Base-by-base conservation (phyloP, 2,329 filamentous ascomycete genomes). In the Aureobasidium sp. region DNA sequence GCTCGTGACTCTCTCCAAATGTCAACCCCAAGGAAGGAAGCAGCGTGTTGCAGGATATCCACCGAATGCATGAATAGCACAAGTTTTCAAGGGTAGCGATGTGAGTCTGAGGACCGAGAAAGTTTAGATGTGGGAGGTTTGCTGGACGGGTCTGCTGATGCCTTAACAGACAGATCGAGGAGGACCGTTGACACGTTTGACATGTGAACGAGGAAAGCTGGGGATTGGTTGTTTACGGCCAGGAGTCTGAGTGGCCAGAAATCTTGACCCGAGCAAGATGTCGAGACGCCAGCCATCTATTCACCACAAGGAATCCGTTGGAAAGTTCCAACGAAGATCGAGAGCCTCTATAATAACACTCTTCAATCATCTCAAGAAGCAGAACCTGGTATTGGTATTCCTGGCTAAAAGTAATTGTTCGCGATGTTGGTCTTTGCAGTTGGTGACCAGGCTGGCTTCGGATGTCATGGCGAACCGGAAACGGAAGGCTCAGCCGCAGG, bases 401-500 rank as follows among this genome's bases (percentile, higher is more conserved):
- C 34, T 37, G 10, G 34, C 11, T 37, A 5, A 13, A 11, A 21
- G 27, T 48, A 11, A 21, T 13, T 48, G 48, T 36, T 15, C 13
- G 25, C 2, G 30, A 13, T 10, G 16, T 15, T 29, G n/a, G 8
- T 13, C 15, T 16, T 42, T 8, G 29, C 41, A 21, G 37, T 42
- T 29, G 41, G 30, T 48, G 54, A 48, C 41, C 44, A 45, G 16
- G 21, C 15, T 21, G 3, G 42, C 13, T 9, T 10, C 13, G 34
- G 34, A 42, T 58, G 44, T 36, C 41, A 48, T 58, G 54, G 16
- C 25, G 37, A 52, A 15, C 45, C 57, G 57, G 37, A 60, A 60
- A 47, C 47, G 57, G 57, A 34, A 60, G 21, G 57, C 34, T 48
- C 47, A 50, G 53, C 42, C 41, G 42, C 27, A 48, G 29, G 29